A percentile compares a stretch with the other conserved stretches of the same genome.
Conservation (phyloP, 768 basidiomycete genomes). For the Hygrophorus pudorinus region DNA sequence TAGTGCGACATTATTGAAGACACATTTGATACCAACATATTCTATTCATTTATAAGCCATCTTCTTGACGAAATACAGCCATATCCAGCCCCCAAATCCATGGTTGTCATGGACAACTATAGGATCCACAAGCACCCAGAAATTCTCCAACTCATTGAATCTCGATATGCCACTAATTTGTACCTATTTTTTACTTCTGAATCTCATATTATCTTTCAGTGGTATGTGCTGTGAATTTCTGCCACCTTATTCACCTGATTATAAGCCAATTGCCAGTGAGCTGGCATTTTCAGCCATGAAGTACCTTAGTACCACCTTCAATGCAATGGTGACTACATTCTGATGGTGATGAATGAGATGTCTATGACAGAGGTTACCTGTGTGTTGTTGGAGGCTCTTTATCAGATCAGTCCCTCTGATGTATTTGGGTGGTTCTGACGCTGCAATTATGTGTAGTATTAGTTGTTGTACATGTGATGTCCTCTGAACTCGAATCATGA, state of each 20-base stretch:
- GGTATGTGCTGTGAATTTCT: constrained; percentile 8
- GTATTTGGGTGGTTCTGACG: too few species aligned
- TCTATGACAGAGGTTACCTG: background rate
- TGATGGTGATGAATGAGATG: constrained; percentile 5
- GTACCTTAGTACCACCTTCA: constrained; percentile 14
- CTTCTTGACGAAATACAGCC: constrained; percentile 18
- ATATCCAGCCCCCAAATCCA: constrained; percentile 19
- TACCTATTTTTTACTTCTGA: too few species aligned
- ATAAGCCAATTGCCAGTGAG: constrained; percentile 23
- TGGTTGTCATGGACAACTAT: constrained; percentile 28
- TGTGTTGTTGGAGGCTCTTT: background rate
- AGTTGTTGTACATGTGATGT: too few species aligned
- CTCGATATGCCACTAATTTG: too few species aligned
- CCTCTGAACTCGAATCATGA: too few species aligned
- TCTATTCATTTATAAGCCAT: background rate
- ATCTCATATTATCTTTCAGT: background rate
- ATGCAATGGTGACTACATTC: constrained; percentile 7
- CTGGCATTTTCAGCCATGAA: constrained; percentile 16
- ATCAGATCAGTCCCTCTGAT: background rate
- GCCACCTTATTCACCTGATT: constrained; percentile 21
- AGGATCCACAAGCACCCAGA: constrained; percentile 17
- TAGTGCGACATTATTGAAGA: constrained; percentile 1
- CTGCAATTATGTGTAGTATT: too few species aligned
- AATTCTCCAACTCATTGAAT: too few species aligned
- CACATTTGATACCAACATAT: background rate